These are phyloP conservation scores for Gastrolobium bilobum DNA, from an alignment of 306 rosid genomes.

Conservation along the genomic window DNA sequence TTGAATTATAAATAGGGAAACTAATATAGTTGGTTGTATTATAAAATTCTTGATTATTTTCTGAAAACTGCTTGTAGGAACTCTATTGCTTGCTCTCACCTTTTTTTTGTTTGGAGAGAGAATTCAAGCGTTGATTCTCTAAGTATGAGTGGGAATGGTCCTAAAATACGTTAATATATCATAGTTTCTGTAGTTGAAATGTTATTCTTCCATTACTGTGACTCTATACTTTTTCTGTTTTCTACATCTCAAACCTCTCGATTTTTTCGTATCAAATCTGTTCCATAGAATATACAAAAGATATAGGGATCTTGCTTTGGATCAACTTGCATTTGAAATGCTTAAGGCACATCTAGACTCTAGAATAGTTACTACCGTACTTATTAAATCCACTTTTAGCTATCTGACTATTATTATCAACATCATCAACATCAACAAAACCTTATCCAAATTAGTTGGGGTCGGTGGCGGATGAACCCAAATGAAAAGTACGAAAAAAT, in stretches of 20 bases:
- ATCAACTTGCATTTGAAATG: conserved; percentile 29
- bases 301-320: background rate
- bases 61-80: conserved; percentile 1
- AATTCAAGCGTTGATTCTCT: conserved; percentile 1
- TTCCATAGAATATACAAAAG: background rate
- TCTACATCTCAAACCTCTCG: conserved; percentile 20
- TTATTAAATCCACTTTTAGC: conserved; percentile 20
- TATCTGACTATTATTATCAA: background rate
- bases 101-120: background rate
- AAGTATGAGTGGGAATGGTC: background rate
- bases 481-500: no score
- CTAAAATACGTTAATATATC: background rate
- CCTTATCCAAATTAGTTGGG: no score
- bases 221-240: background rate
- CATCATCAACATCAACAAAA: no score
- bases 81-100: conserved; percentile 8
- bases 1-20: background rate
- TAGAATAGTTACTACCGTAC: background rate
- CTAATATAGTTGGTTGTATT: background rate
- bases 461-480: no score
- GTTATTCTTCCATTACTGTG: background rate
- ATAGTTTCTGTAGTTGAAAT: background rate
- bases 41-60: background rate
- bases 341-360: background rate
- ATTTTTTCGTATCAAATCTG: background rate